A percentile compares a stretch with the other conserved stretches of the same genome.
Evolutionary conservation across 106 monocot genomes (phyloP).

Genomic region (Dendrobium nobile): DNA sequence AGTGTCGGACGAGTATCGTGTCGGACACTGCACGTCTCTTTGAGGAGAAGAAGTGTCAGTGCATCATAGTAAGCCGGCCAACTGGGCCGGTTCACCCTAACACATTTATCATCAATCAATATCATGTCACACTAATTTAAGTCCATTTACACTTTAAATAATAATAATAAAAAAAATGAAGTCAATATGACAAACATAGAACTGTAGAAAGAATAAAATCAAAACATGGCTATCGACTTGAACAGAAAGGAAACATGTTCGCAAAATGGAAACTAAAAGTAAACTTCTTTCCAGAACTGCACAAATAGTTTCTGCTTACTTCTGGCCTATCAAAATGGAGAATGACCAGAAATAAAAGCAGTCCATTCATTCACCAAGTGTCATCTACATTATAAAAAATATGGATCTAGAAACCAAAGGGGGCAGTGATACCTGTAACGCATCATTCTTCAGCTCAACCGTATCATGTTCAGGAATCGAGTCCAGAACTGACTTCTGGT

Average conservation of each 20-base stretch:
- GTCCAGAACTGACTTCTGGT: slow-evolving; percentile 28
- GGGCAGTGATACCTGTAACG: slow-evolving; percentile 31
- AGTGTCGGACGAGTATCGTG: too few species aligned
- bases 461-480: slow-evolving; percentile 60
- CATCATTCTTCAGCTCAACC: slow-evolving; percentile 28
- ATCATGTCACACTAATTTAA: background rate
- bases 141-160: background rate
- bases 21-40: too few species aligned
- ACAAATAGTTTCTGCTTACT: background rate
- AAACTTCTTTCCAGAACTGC: background rate
- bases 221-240: background rate
- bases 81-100: too few species aligned
- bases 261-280: background rate
- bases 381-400: background rate
- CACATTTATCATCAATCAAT: background rate
- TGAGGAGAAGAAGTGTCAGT: too few species aligned
- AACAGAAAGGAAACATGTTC: background rate
- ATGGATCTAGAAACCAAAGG: background rate
- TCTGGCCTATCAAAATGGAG: background rate
- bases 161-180: too few species aligned
- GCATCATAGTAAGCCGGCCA: too few species aligned
- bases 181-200: background rate
- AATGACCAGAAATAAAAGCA: background rate
- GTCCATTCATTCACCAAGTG: background rate
- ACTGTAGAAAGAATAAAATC: background rate